These are phyloP conservation scores for Cladosporium velox DNA, from an alignment of 2,329 filamentous ascomycete genomes.

Conservation along the genomic window DNA sequence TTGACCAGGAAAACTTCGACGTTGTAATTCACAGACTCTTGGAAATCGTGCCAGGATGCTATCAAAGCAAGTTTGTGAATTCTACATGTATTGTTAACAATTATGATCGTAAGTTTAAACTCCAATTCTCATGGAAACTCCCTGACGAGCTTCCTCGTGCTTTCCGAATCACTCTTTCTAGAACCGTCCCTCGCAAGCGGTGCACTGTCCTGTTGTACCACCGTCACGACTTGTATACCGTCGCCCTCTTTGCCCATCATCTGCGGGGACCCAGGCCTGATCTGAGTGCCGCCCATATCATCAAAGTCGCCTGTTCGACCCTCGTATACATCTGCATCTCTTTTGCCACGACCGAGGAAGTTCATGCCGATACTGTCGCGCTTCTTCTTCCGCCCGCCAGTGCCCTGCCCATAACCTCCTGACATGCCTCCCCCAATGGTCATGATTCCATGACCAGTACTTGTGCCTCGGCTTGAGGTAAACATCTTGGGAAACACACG, in stretches of 20 bases:
- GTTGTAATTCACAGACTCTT: neutral
- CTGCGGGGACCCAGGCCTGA: slow-evolving; percentile 9
- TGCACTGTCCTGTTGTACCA: slow-evolving; percentile 16
- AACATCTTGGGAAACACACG: slow-evolving; percentile 33
- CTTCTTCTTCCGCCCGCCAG: neutral
- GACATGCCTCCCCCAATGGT: slow-evolving; percentile 6
- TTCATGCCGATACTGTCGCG: slow-evolving; percentile 14
- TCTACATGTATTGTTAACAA: neutral
- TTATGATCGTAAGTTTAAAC: neutral
- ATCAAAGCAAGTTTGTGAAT: neutral
- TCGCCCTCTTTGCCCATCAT: slow-evolving; percentile 3
- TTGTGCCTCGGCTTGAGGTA: slow-evolving; percentile 14
- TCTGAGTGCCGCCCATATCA: slow-evolving; percentile 8
- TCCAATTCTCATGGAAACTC: neutral
- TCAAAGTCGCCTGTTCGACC: neutral
- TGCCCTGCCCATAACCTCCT: neutral
- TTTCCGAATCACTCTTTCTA: neutral
- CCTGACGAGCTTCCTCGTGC: slow-evolving; percentile 12
- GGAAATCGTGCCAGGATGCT: neutral
- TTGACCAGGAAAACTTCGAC: neutral
- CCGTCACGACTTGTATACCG: slow-evolving; percentile 15
- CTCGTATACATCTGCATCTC: neutral
- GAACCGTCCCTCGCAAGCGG: neutral
- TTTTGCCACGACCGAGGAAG: slow-evolving; percentile 9
- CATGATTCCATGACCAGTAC: neutral